Evolutionary conservation across 495 filamentous ascomycete species (phyloP), one percentile per base, ranked within the genome.

Genomic region (Annulohypoxylon stygium): DNA sequence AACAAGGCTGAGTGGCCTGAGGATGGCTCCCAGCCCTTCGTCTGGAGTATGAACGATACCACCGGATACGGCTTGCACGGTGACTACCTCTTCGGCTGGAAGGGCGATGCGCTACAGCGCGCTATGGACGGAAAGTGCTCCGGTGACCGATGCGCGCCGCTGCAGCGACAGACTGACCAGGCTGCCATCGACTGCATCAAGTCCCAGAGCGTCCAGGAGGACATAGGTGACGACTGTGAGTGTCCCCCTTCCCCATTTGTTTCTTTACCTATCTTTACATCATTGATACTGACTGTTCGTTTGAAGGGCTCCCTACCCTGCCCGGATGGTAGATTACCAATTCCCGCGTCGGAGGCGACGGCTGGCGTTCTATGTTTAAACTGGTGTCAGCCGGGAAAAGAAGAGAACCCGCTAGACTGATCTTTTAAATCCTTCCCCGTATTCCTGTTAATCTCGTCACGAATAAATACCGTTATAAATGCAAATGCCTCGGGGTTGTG

Each of bases 31-130:
- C 81, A 83, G 61, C 82, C 84, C 20, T 81, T 84, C 61, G 76
- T 84, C n/a, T 85, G 82, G 79, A 81, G 78, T 20, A 84, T 86
- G 76, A 84, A 83, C 11, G 86, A 88, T 61, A 78, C 79, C 33
- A 83, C 81, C 25, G 83, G 85, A 8, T 81, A 82, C 58, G 80
- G 81, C 12, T 80, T 83, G 14, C 85, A 86, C 66, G 85, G 83
- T 34, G 85, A 87, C 59, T 87, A 87, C 70, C 69, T 87, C 48
- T 87, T 86, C 73, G 84, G 85, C 12, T 87, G 85, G 84, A 80
- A 86, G 69, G 84, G 79, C 45, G 81, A 85, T 30, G 78, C 83
- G 0, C 77, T 87, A 3, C 84, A 84, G 78, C 73, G 76, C 6
- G 85, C 84, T n/a, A 80, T 87, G 76, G 83, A 87, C 61, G 81